Base-by-base conservation (phyloP, 2,329 filamentous ascomycete species). In the Pseudocercospora fijiensis region DNA sequence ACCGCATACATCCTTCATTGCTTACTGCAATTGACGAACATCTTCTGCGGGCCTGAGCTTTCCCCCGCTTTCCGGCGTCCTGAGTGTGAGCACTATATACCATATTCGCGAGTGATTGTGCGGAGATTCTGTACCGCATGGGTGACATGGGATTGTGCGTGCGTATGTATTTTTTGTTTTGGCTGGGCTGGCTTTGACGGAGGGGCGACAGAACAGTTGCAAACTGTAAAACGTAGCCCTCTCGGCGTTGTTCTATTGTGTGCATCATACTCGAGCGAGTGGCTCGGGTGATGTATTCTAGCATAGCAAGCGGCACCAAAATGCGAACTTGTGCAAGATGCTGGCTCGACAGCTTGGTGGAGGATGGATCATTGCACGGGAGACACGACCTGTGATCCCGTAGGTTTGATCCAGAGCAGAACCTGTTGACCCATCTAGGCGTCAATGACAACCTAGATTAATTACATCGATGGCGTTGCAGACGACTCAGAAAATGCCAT, bases 51-150 rank as follows among this genome's bases (percentile, higher is more conserved):
- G 20, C 10, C 58, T 61, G 47, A 45, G 58, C 52, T 63, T 28
- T 51, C 37, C 45, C 16, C 53, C 57, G 52, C 59, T 20, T 62
- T 30, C 28, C 30, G 65, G 65, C 65, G 65, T 65, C 56, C 51
- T 56, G 53, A 57, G 51, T 30, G 22, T 62, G 58, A 68, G 66
- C 68, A 67, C 60, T 68, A 68, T 56, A 56, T 68, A 70, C 68
- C 68, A 68, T 67, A 61, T 60, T 57, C 53, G 64, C 52, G 65
- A 62, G 37, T 63, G 57, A 47, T 62, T 59, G 49, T 47, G 43
- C 28, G 43, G 30, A 28, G 57, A 60, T 27, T 43, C 37, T 53
- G 51, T 33, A 51, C 27, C 33, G 56, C 55, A 52, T 53, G 20
- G 64, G 57, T 13, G 24, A 37, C 27, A 18, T 28, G 53, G 53